Base-by-base conservation (phyloP, 1,284 basidiomycete species). In the Gymnopus androsaceus region DNA sequence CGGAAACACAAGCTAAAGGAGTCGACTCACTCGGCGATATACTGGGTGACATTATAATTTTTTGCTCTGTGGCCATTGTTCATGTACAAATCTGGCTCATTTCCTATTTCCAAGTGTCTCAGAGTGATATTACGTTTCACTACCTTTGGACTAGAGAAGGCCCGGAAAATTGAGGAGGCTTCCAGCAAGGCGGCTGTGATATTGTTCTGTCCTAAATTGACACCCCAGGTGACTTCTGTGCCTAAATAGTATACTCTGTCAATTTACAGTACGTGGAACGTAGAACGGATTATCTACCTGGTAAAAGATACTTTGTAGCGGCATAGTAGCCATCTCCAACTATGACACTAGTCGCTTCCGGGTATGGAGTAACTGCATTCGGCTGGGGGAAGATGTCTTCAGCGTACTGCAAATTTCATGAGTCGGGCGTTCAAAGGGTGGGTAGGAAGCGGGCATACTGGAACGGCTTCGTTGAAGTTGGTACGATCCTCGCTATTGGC, bases 331-430 rank as follows among this genome's bases (percentile, higher is more conserved):
- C 75, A 63, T 82, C 72, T 2, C 87, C 84, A 42, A 87, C 81
- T 2, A 72, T 75, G 58, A 87, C 78, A 23, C 71, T 75, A 0
- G 68, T 68, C 4, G 86, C 85, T 65, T 87, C 85, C 0, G 86
- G 87, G 62, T 84, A 87, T 3, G 87, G 87, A 4, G 76, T 73
- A 4, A 72, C 72, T 12, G 72, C 56, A 27, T 77, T 81, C 14
- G 72, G 64, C 0, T 76, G 68, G 1, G 84, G 84, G 60, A 85
- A 86, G 11, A 71, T 68, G 34, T 72, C 64, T 76, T 78, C 61
- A 47, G 51, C 48, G 14, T 27, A 47, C 44, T 38, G 48, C 38
- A 40, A 4, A 45, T 19, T 27, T 23, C 21, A 7, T n/a, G 25
- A 41, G 9, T 23, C 4, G 31, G 14, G 27, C 12, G 27, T 17